phyloP scores from a whole-genome alignment of 2,329 filamentous ascomycete species.

The Ustilaginoidea virens region DNA sequence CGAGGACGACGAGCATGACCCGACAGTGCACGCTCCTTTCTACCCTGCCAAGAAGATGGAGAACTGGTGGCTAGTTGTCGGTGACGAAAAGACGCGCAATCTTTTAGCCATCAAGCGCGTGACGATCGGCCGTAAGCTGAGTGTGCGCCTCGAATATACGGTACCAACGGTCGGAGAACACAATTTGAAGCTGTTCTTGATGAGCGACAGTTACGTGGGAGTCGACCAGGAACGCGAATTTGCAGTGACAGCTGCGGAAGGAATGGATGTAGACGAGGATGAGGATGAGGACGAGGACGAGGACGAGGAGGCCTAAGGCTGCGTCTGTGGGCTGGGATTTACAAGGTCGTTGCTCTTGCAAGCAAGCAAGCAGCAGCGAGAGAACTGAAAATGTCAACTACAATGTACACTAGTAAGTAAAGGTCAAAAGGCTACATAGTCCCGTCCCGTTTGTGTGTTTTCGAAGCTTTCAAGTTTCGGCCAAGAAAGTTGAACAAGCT shows the following conservation, averaged over 20 bases:
- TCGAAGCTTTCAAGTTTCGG: too few relatives aligned
- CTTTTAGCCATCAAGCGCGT: constrained; percentile 89
- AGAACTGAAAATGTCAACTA: too few relatives aligned
- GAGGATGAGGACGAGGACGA: constrained; percentile 61
- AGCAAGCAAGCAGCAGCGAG: too few relatives aligned
- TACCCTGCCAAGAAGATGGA: constrained; percentile 86
- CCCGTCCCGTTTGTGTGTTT: too few relatives aligned
- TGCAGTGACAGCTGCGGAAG: constrained; percentile 70
- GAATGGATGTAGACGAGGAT: constrained; percentile 87
- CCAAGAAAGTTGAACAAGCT: too few relatives aligned
- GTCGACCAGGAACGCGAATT: constrained; percentile 94
- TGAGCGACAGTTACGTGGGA: constrained; percentile 94
- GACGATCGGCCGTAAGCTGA: constrained; percentile 65
- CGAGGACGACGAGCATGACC: constrained; percentile 53
- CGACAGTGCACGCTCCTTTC: constrained; percentile 86
- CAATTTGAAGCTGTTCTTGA: constrained; percentile 79
- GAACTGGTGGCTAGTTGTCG: constrained; percentile 97
- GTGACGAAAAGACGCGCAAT: constrained; percentile 77
- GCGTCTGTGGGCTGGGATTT: too few relatives aligned
- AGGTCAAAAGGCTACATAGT: too few relatives aligned
- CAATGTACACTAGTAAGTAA: too few relatives aligned
- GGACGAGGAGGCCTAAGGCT: too few relatives aligned
- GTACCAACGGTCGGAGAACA: constrained; percentile 74
- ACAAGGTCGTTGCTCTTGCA: too few relatives aligned
- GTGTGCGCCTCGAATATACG: constrained; percentile 73